These are phyloP conservation scores for Termitomyces sp. DNA, from an alignment of 768 basidiomycete species.

Conservation along the genomic window DNA sequence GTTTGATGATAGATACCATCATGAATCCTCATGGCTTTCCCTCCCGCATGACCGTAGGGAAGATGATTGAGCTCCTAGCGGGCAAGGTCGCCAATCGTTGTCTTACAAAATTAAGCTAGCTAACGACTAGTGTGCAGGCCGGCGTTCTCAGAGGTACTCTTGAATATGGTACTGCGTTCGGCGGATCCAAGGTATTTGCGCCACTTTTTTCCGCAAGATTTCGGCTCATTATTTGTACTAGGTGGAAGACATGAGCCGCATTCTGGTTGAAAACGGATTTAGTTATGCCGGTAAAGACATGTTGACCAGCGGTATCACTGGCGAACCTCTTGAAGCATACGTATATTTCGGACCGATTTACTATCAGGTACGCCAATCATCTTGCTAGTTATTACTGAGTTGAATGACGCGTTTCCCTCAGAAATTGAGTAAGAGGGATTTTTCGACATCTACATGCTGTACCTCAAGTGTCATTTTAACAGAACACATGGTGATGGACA, in stretches of 20 bases:
- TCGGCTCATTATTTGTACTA: slow-evolving; percentile 22
- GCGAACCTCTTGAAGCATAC: slow-evolving; percentile 93
- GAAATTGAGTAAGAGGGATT: slow-evolving; percentile 81
- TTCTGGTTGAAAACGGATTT: slow-evolving; percentile 93
- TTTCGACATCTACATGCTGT: slow-evolving; percentile 1
- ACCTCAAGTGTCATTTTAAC: slow-evolving; percentile 13
- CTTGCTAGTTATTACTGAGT: slow-evolving; percentile 1
- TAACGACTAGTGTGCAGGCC: slow-evolving; percentile 45
- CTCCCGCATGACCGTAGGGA: slow-evolving; percentile 98
- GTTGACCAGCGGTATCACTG: slow-evolving; percentile 97
- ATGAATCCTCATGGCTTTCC: slow-evolving; percentile 99
- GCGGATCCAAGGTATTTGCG: slow-evolving; percentile 81
- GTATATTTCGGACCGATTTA: slow-evolving; percentile 99
- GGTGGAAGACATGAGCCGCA: slow-evolving; percentile 98
- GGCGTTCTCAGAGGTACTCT: slow-evolving; percentile 87
- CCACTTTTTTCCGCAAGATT: not conserved
- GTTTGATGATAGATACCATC: slow-evolving; percentile 70
- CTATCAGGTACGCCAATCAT: slow-evolving; percentile 66
- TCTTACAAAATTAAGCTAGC: not conserved
- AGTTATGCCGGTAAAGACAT: slow-evolving; percentile 99
- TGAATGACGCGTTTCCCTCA: slow-evolving; percentile 27
- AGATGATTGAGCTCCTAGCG: slow-evolving; percentile 97
- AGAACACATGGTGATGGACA: slow-evolving; percentile 99
- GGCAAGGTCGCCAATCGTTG: slow-evolving; percentile 63
- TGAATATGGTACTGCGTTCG: slow-evolving; percentile 95